A percentile compares a stretch with the other conserved stretches of the same genome.
These are phyloP conservation scores for Tulasnella sp. DNA, from an alignment of 768 basidiomycete species.

Conservation along the genomic window DNA sequence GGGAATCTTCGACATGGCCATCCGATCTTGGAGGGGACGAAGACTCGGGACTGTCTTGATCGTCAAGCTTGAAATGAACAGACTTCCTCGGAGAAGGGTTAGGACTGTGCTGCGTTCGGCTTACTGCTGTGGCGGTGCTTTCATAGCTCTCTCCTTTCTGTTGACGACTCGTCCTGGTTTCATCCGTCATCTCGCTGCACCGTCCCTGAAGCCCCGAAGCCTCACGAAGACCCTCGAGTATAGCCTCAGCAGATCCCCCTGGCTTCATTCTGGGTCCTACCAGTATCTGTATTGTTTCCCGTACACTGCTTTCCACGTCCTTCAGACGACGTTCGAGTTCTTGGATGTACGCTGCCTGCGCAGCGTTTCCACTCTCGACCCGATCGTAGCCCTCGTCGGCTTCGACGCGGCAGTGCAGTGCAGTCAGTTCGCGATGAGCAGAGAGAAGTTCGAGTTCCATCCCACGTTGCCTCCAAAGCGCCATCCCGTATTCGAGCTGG, in stretches of 20 bases:
- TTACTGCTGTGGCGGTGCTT: neutral
- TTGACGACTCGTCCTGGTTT: neutral
- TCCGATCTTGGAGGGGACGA: too few relatives aligned
- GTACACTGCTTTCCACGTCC: neutral
- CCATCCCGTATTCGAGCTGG: slow-evolving; percentile 1
- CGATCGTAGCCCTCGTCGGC: neutral
- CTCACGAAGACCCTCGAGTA: neutral
- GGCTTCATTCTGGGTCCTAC: neutral
- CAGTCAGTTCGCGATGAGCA: neutral
- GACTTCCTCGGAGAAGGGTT: neutral
- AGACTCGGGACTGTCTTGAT: too few relatives aligned
- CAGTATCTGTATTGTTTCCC: too few relatives aligned
- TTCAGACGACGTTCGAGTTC: neutral
- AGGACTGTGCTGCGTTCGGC: neutral
- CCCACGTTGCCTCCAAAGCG: neutral
- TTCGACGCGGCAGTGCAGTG: neutral
- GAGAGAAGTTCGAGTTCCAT: neutral
- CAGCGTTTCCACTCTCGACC: neutral
- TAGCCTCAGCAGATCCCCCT: neutral
- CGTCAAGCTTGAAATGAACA: neutral
- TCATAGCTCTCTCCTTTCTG: neutral
- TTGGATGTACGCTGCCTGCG: neutral
- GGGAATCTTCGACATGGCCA: too few relatives aligned
- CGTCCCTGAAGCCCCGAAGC: neutral
- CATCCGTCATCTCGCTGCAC: too few relatives aligned